Evolutionary conservation across 192 early-diverging fungal genomes (phyloP), one percentile per base, ranked within the genome.

Genomic region (Radiomyces spectabilis): DNA sequence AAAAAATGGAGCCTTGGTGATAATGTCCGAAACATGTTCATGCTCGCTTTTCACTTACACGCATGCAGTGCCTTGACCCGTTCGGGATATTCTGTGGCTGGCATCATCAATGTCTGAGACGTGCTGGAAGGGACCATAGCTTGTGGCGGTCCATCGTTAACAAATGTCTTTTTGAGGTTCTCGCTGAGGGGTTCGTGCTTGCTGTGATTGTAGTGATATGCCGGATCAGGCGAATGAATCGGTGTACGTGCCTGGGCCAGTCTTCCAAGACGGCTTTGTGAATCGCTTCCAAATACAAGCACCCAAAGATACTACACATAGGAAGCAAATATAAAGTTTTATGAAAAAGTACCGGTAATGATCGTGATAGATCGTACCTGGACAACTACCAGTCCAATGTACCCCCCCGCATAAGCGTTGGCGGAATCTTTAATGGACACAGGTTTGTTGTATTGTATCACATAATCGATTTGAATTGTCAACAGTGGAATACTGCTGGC

Each of bases 231-330:
- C n/a, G n/a, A n/a, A n/a, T n/a, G n/a, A n/a, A n/a, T n/a, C n/a
- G n/a, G n/a, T n/a, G n/a, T n/a, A n/a, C n/a, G n/a, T n/a, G n/a
- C 71, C 61, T 90, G 64, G 71, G 84, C 55, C 22, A 59, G 33
- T 37, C 25, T 34, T 25, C 57, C 57, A 4, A 59, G 38, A 41
- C 40, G 24, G 35, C 47, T 51, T 22, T 29, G 16, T 5, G 57
- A 29, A 22, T 51, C 57, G 32, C 57, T 59, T 37, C 57, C 57
- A 24, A 59, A 24, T 9, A 59, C 48, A 51, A 59, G 46, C 18
- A 50, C 57, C 57, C 46, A 50, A 13, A 41, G 16, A n/a, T 59
- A 59, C 40, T 59, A 30, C 26, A 15, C 15, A 40, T 44, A 52
- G 16, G 37, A n/a, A 37, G 25, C 32, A 2, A 34, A 51, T 21